phyloP scores from a whole-genome alignment of 108 stramenopile species.

The Nitzschia palea region DNA sequence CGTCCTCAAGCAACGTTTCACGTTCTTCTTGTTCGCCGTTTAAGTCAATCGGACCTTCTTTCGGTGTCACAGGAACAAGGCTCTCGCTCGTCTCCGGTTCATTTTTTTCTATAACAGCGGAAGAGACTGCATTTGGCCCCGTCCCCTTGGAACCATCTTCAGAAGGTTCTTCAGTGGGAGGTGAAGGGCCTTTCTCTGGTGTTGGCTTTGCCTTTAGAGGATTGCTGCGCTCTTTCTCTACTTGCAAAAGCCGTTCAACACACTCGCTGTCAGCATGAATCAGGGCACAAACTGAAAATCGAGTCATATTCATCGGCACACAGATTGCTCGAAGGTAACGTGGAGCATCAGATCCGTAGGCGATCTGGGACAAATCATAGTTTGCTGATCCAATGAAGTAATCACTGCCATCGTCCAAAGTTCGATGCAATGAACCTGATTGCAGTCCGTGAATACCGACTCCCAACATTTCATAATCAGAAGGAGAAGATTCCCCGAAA shows the following conservation, averaged over 20 bases:
- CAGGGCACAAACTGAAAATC: conserved; percentile 67
- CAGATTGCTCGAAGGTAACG: conserved; percentile 73
- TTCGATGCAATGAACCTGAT: conserved; percentile 61
- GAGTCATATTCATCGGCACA: conserved; percentile 76
- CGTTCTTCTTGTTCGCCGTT: too few relatives aligned
- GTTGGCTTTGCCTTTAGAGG: background rate
- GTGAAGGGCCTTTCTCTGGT: background rate
- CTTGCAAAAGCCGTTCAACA: conserved; percentile 41
- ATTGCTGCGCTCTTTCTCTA: conserved; percentile 20
- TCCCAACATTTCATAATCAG: conserved; percentile 29
- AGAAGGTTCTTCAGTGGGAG: too few relatives aligned
- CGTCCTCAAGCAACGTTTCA: too few relatives aligned
- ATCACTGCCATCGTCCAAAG: conserved; percentile 65
- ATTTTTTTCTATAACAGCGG: too few relatives aligned
- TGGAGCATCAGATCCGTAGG: conserved; percentile 75
- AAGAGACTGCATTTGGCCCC: too few relatives aligned
- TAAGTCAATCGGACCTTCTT: too few relatives aligned
- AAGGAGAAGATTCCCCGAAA: background rate
- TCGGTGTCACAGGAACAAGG: too few relatives aligned
- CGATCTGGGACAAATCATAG: conserved; percentile 57
- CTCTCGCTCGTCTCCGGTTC: too few relatives aligned
- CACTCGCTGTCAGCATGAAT: conserved; percentile 60
- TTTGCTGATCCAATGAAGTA: conserved; percentile 72
- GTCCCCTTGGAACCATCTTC: too few relatives aligned
- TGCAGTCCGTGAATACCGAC: conserved; percentile 49